phyloP scores from a whole-genome alignment of 2,329 filamentous ascomycete species.

The Zymoseptoria ardabiliae region DNA sequence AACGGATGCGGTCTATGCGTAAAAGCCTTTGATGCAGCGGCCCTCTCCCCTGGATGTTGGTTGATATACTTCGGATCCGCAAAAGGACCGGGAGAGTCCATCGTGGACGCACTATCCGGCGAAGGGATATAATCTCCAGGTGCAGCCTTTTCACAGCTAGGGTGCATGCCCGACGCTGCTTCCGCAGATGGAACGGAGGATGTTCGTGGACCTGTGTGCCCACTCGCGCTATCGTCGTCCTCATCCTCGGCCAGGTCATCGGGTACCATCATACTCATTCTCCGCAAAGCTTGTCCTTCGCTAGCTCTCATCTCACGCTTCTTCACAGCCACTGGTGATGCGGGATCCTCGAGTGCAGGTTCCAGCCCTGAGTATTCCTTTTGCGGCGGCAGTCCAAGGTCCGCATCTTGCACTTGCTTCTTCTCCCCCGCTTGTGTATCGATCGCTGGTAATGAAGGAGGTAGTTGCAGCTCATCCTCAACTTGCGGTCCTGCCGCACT shows the following conservation, averaged over 20 bases:
- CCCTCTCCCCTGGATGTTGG: slow-evolving; percentile 6
- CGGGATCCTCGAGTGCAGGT: slow-evolving; percentile 6
- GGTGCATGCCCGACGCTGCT: background rate
- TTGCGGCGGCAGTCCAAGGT: background rate
- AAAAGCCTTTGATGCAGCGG: background rate
- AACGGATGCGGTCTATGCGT: background rate
- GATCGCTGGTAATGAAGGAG: slow-evolving; percentile 9
- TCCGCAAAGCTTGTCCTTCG: slow-evolving; percentile 27
- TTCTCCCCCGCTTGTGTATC: slow-evolving; percentile 9
- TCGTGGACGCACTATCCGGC: slow-evolving; percentile 13
- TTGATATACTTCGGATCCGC: slow-evolving; percentile 24
- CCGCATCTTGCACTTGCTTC: background rate
- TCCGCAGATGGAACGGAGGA: background rate
- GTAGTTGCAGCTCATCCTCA: background rate
- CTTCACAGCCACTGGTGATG: slow-evolving; percentile 17
- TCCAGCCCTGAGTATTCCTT: slow-evolving; percentile 3
- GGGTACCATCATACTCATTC: slow-evolving; percentile 26
- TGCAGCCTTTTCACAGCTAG: background rate
- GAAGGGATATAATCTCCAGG: slow-evolving; percentile 9
- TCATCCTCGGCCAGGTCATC: slow-evolving; percentile 18
- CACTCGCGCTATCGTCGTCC: background rate
- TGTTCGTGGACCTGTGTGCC: background rate
- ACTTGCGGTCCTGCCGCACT: background rate
- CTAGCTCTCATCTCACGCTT: slow-evolving; percentile 22
- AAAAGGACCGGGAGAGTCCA: slow-evolving; percentile 18